A percentile compares a stretch with the other conserved stretches of the same genome.
phyloP scores from a whole-genome alignment of 495 filamentous ascomycete species.

The Chaetomium fimeti region DNA sequence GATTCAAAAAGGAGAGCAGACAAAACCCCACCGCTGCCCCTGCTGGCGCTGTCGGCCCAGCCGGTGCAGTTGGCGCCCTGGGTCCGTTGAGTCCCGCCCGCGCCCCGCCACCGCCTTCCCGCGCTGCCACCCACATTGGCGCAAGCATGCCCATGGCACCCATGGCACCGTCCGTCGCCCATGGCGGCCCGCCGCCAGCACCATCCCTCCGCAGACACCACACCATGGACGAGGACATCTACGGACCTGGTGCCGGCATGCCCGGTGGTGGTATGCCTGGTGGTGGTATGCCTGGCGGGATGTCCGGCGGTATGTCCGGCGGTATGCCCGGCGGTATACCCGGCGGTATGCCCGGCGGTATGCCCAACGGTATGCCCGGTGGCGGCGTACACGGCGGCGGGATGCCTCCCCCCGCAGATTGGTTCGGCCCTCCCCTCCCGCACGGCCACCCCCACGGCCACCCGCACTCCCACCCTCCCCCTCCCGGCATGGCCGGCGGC shows the following conservation, averaged over 20 bases:
- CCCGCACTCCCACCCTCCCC: conserved; percentile 9
- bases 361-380: too few species aligned
- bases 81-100: conserved; percentile 27
- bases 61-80: conserved; percentile 30
- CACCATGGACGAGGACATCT: conserved; percentile 44
- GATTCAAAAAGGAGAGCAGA: conserved; percentile 45
- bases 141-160: conserved; percentile 35
- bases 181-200: conserved; percentile 23
- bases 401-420: conserved; percentile 19
- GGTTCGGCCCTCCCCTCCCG: conserved; percentile 16
- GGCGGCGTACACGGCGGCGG: conserved; percentile 22
- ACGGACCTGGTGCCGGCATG: conserved; percentile 21
- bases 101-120: conserved; percentile 28
- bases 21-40: conserved; percentile 24
- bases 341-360: too few species aligned
- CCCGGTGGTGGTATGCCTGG: conserved; percentile 20
- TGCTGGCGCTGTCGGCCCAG: conserved; percentile 20
- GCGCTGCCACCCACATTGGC: conserved; percentile 31
- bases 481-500: conserved; percentile 12
- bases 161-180: conserved; percentile 29
- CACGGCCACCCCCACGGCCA: conserved; percentile 7
- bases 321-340: neutral
- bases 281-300: too few species aligned
- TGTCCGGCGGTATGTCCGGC: too few species aligned
- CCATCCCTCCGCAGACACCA: conserved; percentile 38